Conservation (phyloP, 2,329 filamentous ascomycete genomes). For the Penicillium corylophilum region DNA sequence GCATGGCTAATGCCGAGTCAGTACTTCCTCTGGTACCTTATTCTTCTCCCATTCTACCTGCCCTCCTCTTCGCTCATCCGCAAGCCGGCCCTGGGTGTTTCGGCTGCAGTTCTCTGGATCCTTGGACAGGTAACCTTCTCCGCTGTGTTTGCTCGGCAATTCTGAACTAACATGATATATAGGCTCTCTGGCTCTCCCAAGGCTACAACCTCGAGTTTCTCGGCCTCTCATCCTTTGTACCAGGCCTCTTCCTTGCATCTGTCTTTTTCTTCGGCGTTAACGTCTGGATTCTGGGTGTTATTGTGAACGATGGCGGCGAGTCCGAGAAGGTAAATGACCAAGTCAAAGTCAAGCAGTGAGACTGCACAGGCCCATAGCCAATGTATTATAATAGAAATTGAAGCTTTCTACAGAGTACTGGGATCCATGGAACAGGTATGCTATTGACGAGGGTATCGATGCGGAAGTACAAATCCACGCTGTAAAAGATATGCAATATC, state of each 20-base stretch:
- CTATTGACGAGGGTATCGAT: conserved; percentile 17
- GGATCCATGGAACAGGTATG: background rate
- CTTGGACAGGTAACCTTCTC: conserved; percentile 58
- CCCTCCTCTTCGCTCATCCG: conserved; percentile 71
- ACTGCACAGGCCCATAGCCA: background rate
- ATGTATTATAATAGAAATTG: background rate
- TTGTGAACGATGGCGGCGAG: conserved; percentile 64
- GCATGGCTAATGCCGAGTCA: conserved; percentile 37
- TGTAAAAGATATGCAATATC: conserved; percentile 3
- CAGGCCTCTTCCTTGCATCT: conserved; percentile 75
- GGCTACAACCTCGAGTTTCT: conserved; percentile 76
- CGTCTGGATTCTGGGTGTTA: conserved; percentile 78
- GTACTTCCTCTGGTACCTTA: conserved; percentile 99
- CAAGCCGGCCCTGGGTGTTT: conserved; percentile 60
- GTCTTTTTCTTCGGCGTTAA: conserved; percentile 82
- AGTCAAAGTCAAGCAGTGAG: background rate
- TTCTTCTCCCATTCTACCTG: conserved; percentile 88
- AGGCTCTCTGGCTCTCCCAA: conserved; percentile 71
- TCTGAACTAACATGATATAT: background rate
- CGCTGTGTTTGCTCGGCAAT: background rate
- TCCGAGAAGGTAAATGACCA: background rate
- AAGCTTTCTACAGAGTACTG: background rate
- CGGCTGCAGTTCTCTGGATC: conserved; percentile 71
- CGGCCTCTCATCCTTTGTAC: conserved; percentile 78
- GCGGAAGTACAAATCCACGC: conserved; percentile 7